Conservation (phyloP, 2,329 filamentous ascomycete species). For the Arthroderma sp. region DNA sequence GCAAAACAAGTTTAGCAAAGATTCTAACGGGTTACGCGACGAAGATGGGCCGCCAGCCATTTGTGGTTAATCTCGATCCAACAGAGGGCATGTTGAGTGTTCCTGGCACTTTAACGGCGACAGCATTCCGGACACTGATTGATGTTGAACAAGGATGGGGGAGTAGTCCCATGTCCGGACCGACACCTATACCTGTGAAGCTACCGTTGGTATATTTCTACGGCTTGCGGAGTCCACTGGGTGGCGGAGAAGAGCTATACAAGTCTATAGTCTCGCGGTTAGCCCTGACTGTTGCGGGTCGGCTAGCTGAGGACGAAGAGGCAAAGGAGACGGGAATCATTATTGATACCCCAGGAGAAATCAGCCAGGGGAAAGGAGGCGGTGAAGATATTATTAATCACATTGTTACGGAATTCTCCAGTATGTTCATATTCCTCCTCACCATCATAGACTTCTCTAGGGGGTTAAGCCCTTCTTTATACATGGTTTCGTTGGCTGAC, state of each 20-base stretch:
- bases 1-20: conserved; percentile 72
- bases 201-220: conserved; percentile 84
- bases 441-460: neutral
- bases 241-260: conserved; percentile 62
- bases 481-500: neutral
- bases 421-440: conserved; percentile 29
- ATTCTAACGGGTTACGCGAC: conserved; percentile 70
- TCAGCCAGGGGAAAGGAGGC: conserved; percentile 50
- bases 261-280: conserved; percentile 62
- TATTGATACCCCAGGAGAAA: conserved; percentile 67
- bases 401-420: conserved; percentile 58
- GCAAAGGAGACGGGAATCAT: conserved; percentile 66
- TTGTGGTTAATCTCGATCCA: conserved; percentile 76
- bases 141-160: conserved; percentile 86
- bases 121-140: conserved; percentile 75
- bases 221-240: conserved; percentile 55
- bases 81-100: conserved; percentile 65
- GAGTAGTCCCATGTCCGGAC: conserved; percentile 78
- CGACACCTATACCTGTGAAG: conserved; percentile 79
- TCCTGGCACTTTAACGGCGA: conserved; percentile 71
- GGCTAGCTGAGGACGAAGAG: conserved; percentile 61
- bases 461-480: neutral
- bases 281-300: conserved; percentile 63
- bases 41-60: conserved; percentile 58
- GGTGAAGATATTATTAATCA: conserved; percentile 70